Conservation (phyloP, 2,329 filamentous ascomycete species). For the Madurella fahalii region DNA sequence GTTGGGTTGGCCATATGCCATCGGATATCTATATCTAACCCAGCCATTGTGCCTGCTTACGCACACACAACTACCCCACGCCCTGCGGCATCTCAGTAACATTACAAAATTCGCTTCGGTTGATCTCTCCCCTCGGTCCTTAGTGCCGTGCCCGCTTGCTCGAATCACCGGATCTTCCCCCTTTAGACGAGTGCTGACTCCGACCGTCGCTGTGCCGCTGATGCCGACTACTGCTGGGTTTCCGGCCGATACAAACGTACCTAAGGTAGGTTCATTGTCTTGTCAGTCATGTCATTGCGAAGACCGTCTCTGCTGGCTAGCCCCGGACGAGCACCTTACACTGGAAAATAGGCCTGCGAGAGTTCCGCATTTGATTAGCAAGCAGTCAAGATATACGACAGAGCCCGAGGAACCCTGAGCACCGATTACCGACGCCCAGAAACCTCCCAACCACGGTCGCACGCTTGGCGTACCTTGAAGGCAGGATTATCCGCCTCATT, state of each 20-base stretch:
- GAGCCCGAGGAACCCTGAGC: not conserved
- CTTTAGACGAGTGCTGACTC: slow-evolving; percentile 21
- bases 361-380: slow-evolving; percentile 5
- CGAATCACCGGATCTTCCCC: slow-evolving; percentile 23
- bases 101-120: not conserved
- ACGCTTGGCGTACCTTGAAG: slow-evolving; percentile 48
- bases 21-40: too few species aligned
- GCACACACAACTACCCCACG: not conserved
- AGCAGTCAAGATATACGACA: not conserved
- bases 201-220: slow-evolving; percentile 18
- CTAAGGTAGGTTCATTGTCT: slow-evolving; percentile 32
- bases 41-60: not conserved
- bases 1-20: too few species aligned
- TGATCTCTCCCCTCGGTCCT: not conserved
- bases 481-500: slow-evolving; percentile 49
- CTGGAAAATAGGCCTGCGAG: slow-evolving; percentile 55
- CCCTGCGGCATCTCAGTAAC: not conserved
- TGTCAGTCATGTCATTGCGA: slow-evolving; percentile 15
- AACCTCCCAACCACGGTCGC: not conserved
- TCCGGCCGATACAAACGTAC: slow-evolving; percentile 60
- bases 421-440: slow-evolving; percentile 4
- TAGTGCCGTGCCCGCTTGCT: slow-evolving; percentile 26
- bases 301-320: not conserved
- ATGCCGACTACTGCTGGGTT: slow-evolving; percentile 38
- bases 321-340: slow-evolving; percentile 41